Evolutionary conservation across 1,284 basidiomycete species (phyloP).

Genomic region (Coriolopsis trogii): DNA sequence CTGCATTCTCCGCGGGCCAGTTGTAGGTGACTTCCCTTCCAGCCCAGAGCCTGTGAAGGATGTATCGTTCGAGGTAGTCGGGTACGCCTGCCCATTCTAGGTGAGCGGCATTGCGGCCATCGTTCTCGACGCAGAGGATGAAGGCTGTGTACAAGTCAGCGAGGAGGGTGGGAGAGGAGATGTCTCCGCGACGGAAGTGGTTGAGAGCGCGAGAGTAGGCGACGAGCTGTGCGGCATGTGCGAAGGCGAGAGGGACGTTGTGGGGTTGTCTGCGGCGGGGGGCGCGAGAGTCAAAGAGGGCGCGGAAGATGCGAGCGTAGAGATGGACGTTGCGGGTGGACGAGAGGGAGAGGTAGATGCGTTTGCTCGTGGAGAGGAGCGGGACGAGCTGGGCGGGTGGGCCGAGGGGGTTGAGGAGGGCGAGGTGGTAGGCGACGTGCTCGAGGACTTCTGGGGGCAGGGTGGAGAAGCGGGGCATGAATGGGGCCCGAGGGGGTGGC

Average conservation of each 20-base stretch:
- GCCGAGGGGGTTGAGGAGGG: slow-evolving; percentile 42
- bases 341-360: slow-evolving; percentile 49
- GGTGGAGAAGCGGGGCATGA: background rate
- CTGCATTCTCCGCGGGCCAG: slow-evolving; percentile 57
- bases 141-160: slow-evolving; percentile 58
- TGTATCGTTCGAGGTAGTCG: slow-evolving; percentile 46
- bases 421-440: slow-evolving; percentile 53
- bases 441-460: slow-evolving; percentile 69
- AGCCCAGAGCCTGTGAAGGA: slow-evolving; percentile 51
- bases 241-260: slow-evolving; percentile 37
- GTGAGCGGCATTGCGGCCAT: slow-evolving; percentile 71
- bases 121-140: slow-evolving; percentile 73
- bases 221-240: slow-evolving; percentile 52
- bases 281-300: slow-evolving; percentile 63
- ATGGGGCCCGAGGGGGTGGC: background rate
- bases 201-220: slow-evolving; percentile 44
- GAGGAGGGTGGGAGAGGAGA: slow-evolving; percentile 35
- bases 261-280: slow-evolving; percentile 55
- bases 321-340: slow-evolving; percentile 52
- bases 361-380: slow-evolving; percentile 51
- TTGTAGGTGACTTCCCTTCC: slow-evolving; percentile 38
- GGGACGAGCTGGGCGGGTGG: slow-evolving; percentile 47
- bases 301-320: slow-evolving; percentile 62
- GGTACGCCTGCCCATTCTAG: slow-evolving; percentile 49
- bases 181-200: slow-evolving; percentile 43